Evolutionary conservation across 2,329 filamentous ascomycete species (phyloP).

Genomic region (Periconia macrospinosa): DNA sequence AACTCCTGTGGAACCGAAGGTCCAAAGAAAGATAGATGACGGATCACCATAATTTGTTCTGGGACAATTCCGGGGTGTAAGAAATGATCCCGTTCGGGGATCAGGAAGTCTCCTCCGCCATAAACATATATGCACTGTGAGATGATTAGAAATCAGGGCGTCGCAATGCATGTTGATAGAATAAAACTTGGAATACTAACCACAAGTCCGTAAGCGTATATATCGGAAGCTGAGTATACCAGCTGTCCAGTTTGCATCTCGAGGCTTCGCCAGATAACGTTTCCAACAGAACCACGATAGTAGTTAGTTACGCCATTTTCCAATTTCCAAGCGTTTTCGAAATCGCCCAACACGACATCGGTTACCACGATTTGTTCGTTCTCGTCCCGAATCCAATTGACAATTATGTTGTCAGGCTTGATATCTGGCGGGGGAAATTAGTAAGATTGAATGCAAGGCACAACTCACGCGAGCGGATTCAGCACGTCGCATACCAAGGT

Average conservation of each 20-base stretch:
- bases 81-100: constrained; percentile 37
- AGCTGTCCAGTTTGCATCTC: constrained; percentile 42
- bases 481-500: constrained; percentile 32
- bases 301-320: constrained; percentile 25
- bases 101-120: constrained; percentile 31
- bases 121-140: constrained; percentile 41
- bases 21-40: constrained; percentile 42
- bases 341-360: constrained; percentile 40
- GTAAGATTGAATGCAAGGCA: constrained; percentile 21
- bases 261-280: constrained; percentile 46
- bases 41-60: constrained; percentile 37
- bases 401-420: constrained; percentile 45
- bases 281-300: constrained; percentile 36
- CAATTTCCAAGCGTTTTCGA: constrained; percentile 40
- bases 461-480: constrained; percentile 11
- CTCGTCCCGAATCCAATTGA: constrained; percentile 39
- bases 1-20: constrained; percentile 29
- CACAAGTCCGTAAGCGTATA: constrained; percentile 45
- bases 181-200: constrained; percentile 24
- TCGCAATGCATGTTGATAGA: constrained; percentile 10
- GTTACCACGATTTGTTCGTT: constrained; percentile 37
- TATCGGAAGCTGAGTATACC: constrained; percentile 39
- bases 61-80: constrained; percentile 26
- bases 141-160: constrained; percentile 19
- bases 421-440: constrained; percentile 32